Evolutionary conservation across 1,139 yeast genomes (phyloP).

Genomic region (Arxiozyma bovina): DNA sequence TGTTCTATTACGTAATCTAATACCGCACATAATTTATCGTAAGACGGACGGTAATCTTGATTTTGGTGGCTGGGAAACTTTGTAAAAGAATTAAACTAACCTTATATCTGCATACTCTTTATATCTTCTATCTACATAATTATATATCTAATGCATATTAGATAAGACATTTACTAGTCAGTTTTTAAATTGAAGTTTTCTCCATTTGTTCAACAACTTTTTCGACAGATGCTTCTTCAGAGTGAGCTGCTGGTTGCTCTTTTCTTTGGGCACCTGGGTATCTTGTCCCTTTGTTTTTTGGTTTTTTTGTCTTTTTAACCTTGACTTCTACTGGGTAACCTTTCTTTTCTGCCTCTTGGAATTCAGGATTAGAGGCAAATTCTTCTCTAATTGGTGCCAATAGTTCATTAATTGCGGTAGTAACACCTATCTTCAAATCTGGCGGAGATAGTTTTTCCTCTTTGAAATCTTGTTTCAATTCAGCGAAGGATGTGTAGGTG

Average conservation of each 20-base stretch:
- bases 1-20: constrained; percentile 72
- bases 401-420: constrained; percentile 70
- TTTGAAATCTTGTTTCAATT: constrained; percentile 62
- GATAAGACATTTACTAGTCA: not conserved
- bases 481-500: constrained; percentile 58
- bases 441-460: constrained; percentile 76
- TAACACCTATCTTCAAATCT: constrained; percentile 86
- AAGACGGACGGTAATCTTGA: constrained; percentile 70
- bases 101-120: not conserved
- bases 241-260: constrained; percentile 4
- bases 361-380: constrained; percentile 53
- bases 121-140: not conserved
- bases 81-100: constrained; percentile 31
- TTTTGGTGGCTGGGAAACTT: constrained; percentile 93
- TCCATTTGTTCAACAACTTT: constrained; percentile 32
- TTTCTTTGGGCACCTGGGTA: constrained; percentile 54
- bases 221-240: constrained; percentile 19
- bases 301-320: constrained; percentile 60
- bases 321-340: constrained; percentile 79
- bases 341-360: constrained; percentile 60
- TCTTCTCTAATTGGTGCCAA: constrained; percentile 79
- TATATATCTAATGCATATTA: not conserved
- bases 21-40: constrained; percentile 70
- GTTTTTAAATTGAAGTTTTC: constrained; percentile 27
- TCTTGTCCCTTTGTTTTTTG: constrained; percentile 76